phyloP scores from a whole-genome alignment of 1,139 yeast genomes.

The Blastobotrys persicus region DNA sequence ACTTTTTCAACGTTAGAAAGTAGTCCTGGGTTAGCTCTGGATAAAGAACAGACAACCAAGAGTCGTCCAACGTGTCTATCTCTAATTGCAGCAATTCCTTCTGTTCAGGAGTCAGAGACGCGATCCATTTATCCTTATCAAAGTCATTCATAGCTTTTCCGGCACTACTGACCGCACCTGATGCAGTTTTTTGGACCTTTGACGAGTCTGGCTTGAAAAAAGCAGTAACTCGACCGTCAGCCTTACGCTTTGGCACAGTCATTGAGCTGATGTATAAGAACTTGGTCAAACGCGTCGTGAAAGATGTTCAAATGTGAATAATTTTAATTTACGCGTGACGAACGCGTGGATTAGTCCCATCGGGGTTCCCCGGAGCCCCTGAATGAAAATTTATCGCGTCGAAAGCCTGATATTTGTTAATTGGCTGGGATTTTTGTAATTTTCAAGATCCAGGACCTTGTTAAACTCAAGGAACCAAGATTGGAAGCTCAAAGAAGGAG shows the following conservation, averaged over 20 bases:
- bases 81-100: conserved; percentile 61
- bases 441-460: too few relatives aligned
- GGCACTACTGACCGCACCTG: conserved; percentile 6
- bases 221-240: conserved; percentile 19
- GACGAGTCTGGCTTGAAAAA: conserved; percentile 23
- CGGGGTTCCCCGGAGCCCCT: too few relatives aligned
- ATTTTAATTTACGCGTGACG: conserved; percentile 2
- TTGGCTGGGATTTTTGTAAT: too few relatives aligned
- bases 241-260: conserved; percentile 6
- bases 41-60: conserved; percentile 74
- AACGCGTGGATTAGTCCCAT: conserved; percentile 4
- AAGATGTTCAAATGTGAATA: background rate
- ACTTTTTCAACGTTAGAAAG: conserved; percentile 68
- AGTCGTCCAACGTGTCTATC: conserved; percentile 61
- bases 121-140: conserved; percentile 55
- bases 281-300: conserved; percentile 5
- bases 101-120: conserved; percentile 52
- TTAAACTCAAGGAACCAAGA: too few relatives aligned
- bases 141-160: conserved; percentile 31
- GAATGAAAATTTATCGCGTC: too few relatives aligned
- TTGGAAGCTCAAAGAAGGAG: too few relatives aligned
- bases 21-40: conserved; percentile 81
- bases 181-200: conserved; percentile 16
- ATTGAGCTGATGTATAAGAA: background rate
- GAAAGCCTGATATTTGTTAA: too few relatives aligned